Evolutionary conservation across 768 basidiomycete species (phyloP), one percentile per base, ranked within the genome.

Genomic region (Phanerochaete carnosa): DNA sequence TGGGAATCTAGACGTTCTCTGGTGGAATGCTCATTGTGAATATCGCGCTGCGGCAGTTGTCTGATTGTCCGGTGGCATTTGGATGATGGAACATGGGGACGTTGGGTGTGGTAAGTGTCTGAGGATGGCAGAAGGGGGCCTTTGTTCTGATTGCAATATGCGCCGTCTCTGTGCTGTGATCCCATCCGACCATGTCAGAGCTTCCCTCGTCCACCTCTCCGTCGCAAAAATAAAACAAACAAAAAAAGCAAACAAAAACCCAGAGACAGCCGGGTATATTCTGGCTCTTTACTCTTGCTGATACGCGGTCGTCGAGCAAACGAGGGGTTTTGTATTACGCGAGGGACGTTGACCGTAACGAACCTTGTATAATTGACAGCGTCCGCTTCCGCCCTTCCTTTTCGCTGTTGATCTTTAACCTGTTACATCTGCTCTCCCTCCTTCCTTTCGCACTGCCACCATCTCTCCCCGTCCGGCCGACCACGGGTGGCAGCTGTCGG

Each of bases 341-440:
- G 47, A 49, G 47, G 23, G 23, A 43, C 39, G 39, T 43, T 12
- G 39, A 19, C 39, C 11, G 39, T n/a, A n/a, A 43, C 39, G 59
- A 66, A 66, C 65, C 58, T 62, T 66, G 63, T 62, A 62, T 67
- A 63, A 67, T 67, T 67, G 64, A 65, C 66, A 46, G 64, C 66
- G 60, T 64, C 60, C 65, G 55, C 45, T 64, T 61, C 46, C 62
- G 49, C 57, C 57, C 32, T 64, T 65, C 64, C 61, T 43, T 62
- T 65, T 62, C 39, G 23, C 57, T 29, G 45, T 61, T 54, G 62
- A 60, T 59, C 50, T 30, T 61, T 47, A 54, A 60, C 55, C 55
- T 55, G 32, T 45, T 29, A 4, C 59, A 37, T 37, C 53, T 37
- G n/a, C 51, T 15, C 60, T 53, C 57, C 46, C 60, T 55, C 35